phyloP scores from a whole-genome alignment of 306 rosid species.

The Fagus crenata region DNA sequence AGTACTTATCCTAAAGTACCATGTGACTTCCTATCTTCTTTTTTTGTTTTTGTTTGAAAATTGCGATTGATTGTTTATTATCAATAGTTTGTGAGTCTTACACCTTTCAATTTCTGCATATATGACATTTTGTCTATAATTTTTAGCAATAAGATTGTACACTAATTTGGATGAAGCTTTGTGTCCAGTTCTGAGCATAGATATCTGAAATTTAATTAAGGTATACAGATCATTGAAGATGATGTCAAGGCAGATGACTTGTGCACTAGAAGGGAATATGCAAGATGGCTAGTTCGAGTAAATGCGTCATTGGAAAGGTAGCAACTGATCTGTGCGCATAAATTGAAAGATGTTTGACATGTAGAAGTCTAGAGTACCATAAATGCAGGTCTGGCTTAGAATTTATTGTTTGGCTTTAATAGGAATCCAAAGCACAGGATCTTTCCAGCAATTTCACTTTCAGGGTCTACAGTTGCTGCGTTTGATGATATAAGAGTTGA shows the following conservation, averaged over 20 bases:
- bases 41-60: not conserved
- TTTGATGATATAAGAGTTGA: conserved; percentile 61
- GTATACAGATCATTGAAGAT: conserved; percentile 79
- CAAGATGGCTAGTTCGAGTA: conserved; percentile 77
- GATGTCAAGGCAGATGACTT: conserved; percentile 69
- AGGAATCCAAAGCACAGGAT: conserved; percentile 68
- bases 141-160: conserved; percentile 6
- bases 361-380: conserved; percentile 8
- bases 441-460: conserved; percentile 57
- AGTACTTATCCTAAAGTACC: not conserved
- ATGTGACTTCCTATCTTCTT: not conserved
- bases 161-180: conserved; percentile 17
- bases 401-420: conserved; percentile 31
- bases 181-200: conserved; percentile 37
- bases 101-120: conserved; percentile 1
- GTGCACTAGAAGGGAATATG: conserved; percentile 92
- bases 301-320: conserved; percentile 78
- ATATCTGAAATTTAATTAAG: conserved; percentile 42
- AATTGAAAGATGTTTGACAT: conserved; percentile 18
- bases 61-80: not conserved
- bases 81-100: not conserved
- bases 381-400: conserved; percentile 20
- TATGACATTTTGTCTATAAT: not conserved
- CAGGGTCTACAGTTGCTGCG: conserved; percentile 59
- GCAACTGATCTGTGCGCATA: conserved; percentile 17